phyloP scores from a whole-genome alignment of 108 stramenopile species.

The Licmophora abbreviata region DNA sequence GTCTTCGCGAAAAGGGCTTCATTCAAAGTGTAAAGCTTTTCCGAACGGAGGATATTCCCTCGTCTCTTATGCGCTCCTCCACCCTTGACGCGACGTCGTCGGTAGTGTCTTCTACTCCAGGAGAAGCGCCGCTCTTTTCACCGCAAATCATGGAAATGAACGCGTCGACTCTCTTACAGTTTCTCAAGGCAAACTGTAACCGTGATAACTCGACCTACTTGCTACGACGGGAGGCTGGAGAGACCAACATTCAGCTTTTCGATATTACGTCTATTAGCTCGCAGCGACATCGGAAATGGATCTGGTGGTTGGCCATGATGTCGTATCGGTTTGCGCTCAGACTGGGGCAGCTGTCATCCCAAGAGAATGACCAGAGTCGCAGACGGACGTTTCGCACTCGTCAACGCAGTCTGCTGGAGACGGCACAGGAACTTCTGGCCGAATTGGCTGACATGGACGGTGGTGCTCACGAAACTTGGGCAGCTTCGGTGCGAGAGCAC shows the following conservation, averaged over 20 bases:
- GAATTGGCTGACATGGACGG: conserved; percentile 81
- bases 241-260: conserved; percentile 71
- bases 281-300: conserved; percentile 74
- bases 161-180: conserved; percentile 65
- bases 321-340: conserved; percentile 75
- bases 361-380: conserved; percentile 13
- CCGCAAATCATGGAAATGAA: conserved; percentile 84
- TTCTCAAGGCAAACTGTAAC: conserved; percentile 77
- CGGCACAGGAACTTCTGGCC: conserved; percentile 63
- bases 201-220: conserved; percentile 74
- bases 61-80: conserved; percentile 59
- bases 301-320: conserved; percentile 81
- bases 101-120: conserved; percentile 9
- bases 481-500: conserved; percentile 68
- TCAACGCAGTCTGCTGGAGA: conserved; percentile 63
- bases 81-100: conserved; percentile 43
- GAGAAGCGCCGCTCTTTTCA: conserved; percentile 40
- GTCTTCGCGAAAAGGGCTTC: conserved; percentile 71
- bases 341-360: conserved; percentile 45
- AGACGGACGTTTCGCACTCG: conserved; percentile 65
- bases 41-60: conserved; percentile 65
- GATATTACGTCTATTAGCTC: conserved; percentile 72
- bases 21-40: conserved; percentile 74
- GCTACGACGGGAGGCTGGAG: conserved; percentile 45
- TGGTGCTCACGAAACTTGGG: conserved; percentile 65